Conservation (phyloP, 73 alveolate species). For the Tetrahymena borealis region DNA sequence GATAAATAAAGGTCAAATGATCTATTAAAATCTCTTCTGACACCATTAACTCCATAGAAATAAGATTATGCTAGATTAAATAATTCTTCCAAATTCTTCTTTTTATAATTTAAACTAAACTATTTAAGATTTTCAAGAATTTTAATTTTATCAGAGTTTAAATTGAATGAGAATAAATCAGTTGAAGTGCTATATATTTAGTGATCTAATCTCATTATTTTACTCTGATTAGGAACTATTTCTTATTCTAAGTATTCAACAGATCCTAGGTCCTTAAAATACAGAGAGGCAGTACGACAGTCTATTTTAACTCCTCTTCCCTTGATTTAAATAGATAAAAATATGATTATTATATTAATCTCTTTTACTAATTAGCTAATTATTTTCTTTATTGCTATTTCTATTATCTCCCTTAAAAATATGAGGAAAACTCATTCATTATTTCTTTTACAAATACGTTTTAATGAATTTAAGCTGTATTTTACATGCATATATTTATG, state of each 20-base stretch:
- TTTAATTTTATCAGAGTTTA: background rate
- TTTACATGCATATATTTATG: background rate
- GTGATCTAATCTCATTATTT: background rate
- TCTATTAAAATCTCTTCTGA: background rate
- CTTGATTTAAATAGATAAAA: background rate
- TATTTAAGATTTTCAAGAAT: background rate
- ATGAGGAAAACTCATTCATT: no score
- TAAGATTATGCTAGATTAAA: background rate
- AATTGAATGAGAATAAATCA: background rate
- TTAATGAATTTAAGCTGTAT: no score
- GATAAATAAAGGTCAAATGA: background rate
- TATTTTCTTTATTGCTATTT: no score
- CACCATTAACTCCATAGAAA: background rate
- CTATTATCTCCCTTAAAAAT: no score
- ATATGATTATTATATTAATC: no score
- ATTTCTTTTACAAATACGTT: no score
- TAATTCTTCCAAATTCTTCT: background rate
- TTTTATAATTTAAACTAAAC: background rate
- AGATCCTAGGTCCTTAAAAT: background rate
- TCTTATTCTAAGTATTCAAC: background rate
- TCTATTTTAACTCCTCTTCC: background rate
- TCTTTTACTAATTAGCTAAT: no score
- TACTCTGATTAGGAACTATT: background rate
- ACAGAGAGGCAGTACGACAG: background rate
- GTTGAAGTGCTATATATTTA: background rate